Evolutionary conservation across 2,329 filamentous ascomycete species (phyloP).

Genomic region (Stachybotrys chartarum): DNA sequence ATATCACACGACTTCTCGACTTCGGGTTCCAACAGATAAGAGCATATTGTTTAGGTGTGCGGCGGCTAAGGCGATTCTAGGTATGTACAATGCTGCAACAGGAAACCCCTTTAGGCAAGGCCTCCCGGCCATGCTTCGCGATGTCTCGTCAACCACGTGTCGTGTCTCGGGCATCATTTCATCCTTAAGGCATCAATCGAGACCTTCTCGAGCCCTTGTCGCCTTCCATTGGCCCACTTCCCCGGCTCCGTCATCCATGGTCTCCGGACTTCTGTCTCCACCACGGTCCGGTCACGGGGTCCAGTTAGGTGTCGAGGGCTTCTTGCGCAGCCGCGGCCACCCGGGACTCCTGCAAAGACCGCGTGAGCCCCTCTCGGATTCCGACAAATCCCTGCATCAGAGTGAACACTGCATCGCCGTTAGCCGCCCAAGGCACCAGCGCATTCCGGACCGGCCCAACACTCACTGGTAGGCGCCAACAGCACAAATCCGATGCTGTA

Average conservation of each 20-base stretch:
- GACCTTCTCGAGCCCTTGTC: background rate
- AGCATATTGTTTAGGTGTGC: background rate
- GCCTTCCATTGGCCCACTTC: background rate
- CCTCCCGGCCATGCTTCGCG: background rate
- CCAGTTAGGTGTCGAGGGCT: conserved; percentile 8
- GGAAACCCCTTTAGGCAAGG: background rate
- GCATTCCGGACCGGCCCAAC: background rate
- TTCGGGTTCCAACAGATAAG: too few species aligned
- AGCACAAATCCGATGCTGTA: conserved; percentile 37
- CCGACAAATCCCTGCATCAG: conserved; percentile 41
- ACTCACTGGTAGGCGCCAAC: conserved; percentile 38
- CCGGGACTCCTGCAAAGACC: conserved; percentile 15
- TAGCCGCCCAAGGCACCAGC: conserved; percentile 2
- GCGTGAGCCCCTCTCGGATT: conserved; percentile 36
- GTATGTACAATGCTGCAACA: background rate
- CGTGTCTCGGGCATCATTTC: background rate
- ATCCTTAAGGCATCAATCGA: background rate
- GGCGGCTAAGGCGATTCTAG: background rate
- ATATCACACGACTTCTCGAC: background rate
- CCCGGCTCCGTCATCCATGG: background rate
- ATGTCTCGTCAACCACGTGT: background rate
- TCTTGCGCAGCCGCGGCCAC: conserved; percentile 15
- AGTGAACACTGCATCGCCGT: conserved; percentile 32
- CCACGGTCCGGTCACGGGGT: conserved; percentile 1
- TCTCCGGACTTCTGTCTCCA: background rate